Conservation (phyloP, 345 rosid species). For the Moricandia arvensis region DNA sequence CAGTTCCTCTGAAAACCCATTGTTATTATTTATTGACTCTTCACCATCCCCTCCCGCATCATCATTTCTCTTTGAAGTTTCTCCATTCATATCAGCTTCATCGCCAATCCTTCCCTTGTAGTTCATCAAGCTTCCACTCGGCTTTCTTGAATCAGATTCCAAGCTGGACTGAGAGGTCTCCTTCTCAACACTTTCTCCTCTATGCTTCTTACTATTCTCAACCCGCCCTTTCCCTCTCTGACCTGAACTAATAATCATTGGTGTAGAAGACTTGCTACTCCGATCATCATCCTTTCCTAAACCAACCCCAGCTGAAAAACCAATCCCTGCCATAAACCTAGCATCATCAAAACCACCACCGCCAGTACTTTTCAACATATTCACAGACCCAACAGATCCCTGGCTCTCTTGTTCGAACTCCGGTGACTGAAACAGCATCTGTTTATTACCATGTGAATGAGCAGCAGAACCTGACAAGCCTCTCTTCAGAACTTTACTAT, state of each 20-base stretch:
- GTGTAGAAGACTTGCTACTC: constrained; percentile 75
- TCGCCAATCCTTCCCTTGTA: constrained; percentile 54
- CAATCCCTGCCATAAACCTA: constrained; percentile 39
- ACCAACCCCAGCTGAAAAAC: constrained; percentile 49
- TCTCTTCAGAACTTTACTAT: constrained; percentile 62
- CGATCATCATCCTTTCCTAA: constrained; percentile 66
- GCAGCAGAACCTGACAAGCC: constrained; percentile 46
- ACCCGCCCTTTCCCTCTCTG: constrained; percentile 48
- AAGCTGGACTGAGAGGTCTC: constrained; percentile 83
- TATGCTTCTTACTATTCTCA: constrained; percentile 78
- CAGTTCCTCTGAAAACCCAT: constrained; percentile 35
- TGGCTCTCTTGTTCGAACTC: constrained; percentile 45
- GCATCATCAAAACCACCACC: constrained; percentile 41
- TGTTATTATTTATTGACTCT: constrained; percentile 42
- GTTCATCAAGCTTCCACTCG: constrained; percentile 41
- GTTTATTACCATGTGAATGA: constrained; percentile 44
- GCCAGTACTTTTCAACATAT: constrained; percentile 33
- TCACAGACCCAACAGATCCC: constrained; percentile 47
- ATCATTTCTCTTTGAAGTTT: constrained; percentile 20
- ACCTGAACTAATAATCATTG: constrained; percentile 42
- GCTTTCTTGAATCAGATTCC: constrained; percentile 72
- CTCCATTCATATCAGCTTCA: constrained; percentile 39
- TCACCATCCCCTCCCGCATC: constrained; percentile 44
- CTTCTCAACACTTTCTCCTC: constrained; percentile 80
- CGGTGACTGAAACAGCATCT: constrained; percentile 25